Percentiles rank a stretch among this genome's conserved stretches.
These are phyloP conservation scores for Boletus coccyginus DNA, from an alignment of 768 basidiomycete species.

Conservation along the genomic window DNA sequence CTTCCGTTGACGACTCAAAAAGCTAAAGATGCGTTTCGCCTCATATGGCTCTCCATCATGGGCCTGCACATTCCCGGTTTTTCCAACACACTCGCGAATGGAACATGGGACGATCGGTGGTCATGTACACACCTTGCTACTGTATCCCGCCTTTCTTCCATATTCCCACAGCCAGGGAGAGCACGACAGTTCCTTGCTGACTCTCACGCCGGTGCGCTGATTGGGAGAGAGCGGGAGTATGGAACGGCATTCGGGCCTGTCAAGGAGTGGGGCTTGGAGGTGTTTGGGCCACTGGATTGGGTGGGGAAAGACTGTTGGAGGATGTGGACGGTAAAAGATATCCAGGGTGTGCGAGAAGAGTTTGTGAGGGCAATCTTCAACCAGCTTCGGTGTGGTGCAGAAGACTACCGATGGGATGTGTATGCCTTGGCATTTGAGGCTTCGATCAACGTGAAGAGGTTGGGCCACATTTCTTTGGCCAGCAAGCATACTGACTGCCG, in stretches of 20 bases:
- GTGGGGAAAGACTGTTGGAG: slow-evolving; percentile 31
- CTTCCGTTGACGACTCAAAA: slow-evolving; percentile 41
- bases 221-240: slow-evolving; percentile 67
- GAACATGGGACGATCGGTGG: slow-evolving; percentile 72
- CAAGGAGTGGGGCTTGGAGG: slow-evolving; percentile 59
- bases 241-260: slow-evolving; percentile 63
- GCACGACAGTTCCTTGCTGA: slow-evolving; percentile 45
- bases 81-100: slow-evolving; percentile 36
- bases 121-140: slow-evolving; percentile 45
- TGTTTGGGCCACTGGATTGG: slow-evolving; percentile 55
- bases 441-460: slow-evolving; percentile 56
- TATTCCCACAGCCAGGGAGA: slow-evolving; percentile 48
- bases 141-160: slow-evolving; percentile 41
- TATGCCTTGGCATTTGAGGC: slow-evolving; percentile 68
- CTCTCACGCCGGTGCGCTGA: slow-evolving; percentile 59
- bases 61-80: slow-evolving; percentile 76
- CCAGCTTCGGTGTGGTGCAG: slow-evolving; percentile 47
- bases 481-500: slow-evolving; percentile 8
- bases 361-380: slow-evolving; percentile 59
- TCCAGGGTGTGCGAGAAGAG: slow-evolving; percentile 46
- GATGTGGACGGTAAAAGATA: slow-evolving; percentile 49
- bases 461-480: slow-evolving; percentile 24
- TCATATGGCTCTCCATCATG: slow-evolving; percentile 67
- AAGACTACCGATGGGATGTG: slow-evolving; percentile 63
- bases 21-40: slow-evolving; percentile 57